Evolutionary conservation across 202 grass and related monocot genomes (phyloP), one percentile per base, ranked within the genome.

Genomic region (Setaria viridis): DNA sequence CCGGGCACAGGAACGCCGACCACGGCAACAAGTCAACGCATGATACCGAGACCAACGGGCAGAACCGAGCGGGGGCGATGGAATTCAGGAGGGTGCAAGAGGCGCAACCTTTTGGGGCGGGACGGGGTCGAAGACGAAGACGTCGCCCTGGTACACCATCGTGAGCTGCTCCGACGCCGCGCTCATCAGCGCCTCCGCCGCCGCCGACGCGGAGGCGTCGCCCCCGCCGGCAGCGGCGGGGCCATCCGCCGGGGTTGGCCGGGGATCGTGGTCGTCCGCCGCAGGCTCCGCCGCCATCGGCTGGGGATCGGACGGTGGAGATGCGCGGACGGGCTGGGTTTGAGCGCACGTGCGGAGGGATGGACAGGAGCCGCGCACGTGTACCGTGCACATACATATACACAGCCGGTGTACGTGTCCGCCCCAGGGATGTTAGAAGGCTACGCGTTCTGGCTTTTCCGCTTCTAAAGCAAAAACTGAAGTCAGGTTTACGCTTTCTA

Each of bases 111-210:
- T 94, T 83, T 89, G 86, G 43, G 92, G 84, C 42, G 92, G 79
- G 71, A 94, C 92, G 86, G 89, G 85, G 75, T 94, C 92, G 84
- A 94, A 94, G 83, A 94, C 83, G 80, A 75, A 91, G 81, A 94
- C 92, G 78, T 94, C 92, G 59, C 92, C 92, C 77, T 91, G 89
- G 84, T 91, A 94, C 71, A 91, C 77, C 41, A 91, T 53, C 50
- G 92, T 91, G 58, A 94, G 92, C 89, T 94, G 92, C 77, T 91
- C 89, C 87, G 90, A 89, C 37, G 87, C 41, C 37, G 86, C 32
- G 90, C 80, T 91, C 66, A 88, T 67, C 66, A 91, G 86, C 70
- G 75, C 83, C 63, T 80, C 87, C 70, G 80, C 87, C 54, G 86
- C 90, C 19, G 81, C 43, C 64, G 34, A 46, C 48, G 43, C 67